Conservation (phyloP, 73 alveolate genomes). For the Symbiodinium natans region DNA sequence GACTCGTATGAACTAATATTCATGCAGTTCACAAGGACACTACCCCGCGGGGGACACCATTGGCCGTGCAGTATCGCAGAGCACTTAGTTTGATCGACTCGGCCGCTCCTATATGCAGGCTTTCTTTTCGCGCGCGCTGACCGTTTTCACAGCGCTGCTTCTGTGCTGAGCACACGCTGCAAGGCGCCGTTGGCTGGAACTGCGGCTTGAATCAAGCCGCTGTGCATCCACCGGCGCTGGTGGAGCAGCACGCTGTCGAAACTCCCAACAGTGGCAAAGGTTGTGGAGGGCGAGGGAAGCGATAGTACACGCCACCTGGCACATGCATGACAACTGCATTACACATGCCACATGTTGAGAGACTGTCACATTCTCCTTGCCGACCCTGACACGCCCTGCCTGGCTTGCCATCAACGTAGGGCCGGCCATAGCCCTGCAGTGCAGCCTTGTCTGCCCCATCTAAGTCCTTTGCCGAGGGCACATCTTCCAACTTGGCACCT, state of each 20-base stretch:
- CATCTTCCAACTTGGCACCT: background rate
- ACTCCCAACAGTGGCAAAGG: conserved; percentile 12
- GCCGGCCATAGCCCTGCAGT: conserved; percentile 84
- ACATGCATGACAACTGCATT: background rate
- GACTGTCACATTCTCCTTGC: background rate
- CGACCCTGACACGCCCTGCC: background rate
- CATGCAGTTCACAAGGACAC: too few species aligned
- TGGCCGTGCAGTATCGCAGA: too few species aligned
- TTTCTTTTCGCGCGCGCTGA: too few species aligned
- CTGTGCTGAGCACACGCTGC: too few species aligned
- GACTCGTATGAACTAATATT: too few species aligned
- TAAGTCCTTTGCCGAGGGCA: conserved; percentile 11
- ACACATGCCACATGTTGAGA: background rate
- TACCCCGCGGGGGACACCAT: too few species aligned
- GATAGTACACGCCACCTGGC: conserved; percentile 64
- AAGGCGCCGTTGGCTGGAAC: too few species aligned
- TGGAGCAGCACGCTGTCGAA: background rate
- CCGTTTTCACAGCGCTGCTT: too few species aligned
- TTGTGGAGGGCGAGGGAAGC: conserved; percentile 14
- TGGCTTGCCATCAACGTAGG: conserved; percentile 80
- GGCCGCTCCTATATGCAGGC: too few species aligned
- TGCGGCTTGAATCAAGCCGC: background rate
- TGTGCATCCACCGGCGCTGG: background rate
- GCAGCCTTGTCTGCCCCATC: conserved; percentile 73
- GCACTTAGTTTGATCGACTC: too few species aligned